Percentiles rank a stretch among this genome's conserved stretches.
Conservation (phyloP, 1,284 basidiomycete species). For the Sanghuangporus weigelae region DNA sequence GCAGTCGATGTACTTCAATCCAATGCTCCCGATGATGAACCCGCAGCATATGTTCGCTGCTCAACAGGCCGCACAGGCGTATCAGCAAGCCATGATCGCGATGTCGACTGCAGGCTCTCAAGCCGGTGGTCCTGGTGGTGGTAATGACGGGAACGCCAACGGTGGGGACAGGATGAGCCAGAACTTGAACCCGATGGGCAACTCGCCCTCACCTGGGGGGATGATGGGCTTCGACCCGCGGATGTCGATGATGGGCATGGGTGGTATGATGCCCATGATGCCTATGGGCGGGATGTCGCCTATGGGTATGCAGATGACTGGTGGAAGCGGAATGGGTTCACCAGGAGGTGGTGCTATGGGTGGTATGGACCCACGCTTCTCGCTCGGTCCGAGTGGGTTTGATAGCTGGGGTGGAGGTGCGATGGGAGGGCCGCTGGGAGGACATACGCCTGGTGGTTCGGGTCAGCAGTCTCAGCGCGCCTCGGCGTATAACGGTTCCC, state of each 20-base stretch:
- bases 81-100: slow-evolving; percentile 86
- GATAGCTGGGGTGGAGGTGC: not conserved
- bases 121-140: slow-evolving; percentile 38
- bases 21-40: slow-evolving; percentile 41
- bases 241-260: slow-evolving; percentile 47
- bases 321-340: slow-evolving; percentile 26
- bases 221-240: slow-evolving; percentile 40
- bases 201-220: slow-evolving; percentile 36
- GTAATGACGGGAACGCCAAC: slow-evolving; percentile 29
- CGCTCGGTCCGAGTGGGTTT: slow-evolving; percentile 21
- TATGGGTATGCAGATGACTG: slow-evolving; percentile 53
- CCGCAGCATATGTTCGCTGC: slow-evolving; percentile 89
- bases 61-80: slow-evolving; percentile 84
- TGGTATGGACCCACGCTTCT: slow-evolving; percentile 49
- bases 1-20: slow-evolving; percentile 47
- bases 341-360: slow-evolving; percentile 14
- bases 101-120: slow-evolving; percentile 79
- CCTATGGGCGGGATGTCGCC: slow-evolving; percentile 28
- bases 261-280: slow-evolving; percentile 32
- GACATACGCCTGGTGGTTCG: not conserved
- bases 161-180: slow-evolving; percentile 32
- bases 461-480: slow-evolving; percentile 12
- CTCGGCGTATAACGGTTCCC: slow-evolving; percentile 11
- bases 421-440: not conserved
- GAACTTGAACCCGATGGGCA: not conserved